phyloP scores from a whole-genome alignment of 176 grass and related monocot species.

The Aechmea fasciata region DNA sequence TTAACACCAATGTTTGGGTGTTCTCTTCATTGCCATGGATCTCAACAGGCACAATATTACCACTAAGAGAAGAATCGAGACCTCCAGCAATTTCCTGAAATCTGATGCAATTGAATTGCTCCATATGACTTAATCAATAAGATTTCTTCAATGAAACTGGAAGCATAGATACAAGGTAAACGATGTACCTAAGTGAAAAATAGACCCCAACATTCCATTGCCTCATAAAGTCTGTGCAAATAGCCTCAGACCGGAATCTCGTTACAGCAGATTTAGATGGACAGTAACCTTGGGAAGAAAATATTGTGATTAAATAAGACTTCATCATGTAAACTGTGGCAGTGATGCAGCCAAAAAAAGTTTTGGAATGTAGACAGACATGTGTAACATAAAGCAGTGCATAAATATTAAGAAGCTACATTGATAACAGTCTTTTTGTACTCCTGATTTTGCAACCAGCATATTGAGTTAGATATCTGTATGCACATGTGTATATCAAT shows the following conservation, averaged over 20 bases:
- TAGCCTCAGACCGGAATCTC: slow-evolving; percentile 66
- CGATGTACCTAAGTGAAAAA: slow-evolving; percentile 73
- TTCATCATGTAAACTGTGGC: not conserved
- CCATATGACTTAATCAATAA: slow-evolving; percentile 18
- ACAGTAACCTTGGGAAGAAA: slow-evolving; percentile 49
- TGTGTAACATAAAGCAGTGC: not conserved
- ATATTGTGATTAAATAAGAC: slow-evolving; percentile 7
- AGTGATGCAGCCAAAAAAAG: not conserved
- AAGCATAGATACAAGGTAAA: not conserved
- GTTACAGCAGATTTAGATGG: slow-evolving; percentile 52
- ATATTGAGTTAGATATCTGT: not conserved
- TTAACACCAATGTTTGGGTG: slow-evolving; percentile 38
- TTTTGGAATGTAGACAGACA: not conserved
- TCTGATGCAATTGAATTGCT: slow-evolving; percentile 40
- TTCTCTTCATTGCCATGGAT: slow-evolving; percentile 32
- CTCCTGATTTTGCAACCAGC: not conserved
- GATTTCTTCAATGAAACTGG: slow-evolving; percentile 1
- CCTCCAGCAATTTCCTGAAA: slow-evolving; percentile 99
- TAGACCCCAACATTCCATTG: slow-evolving; percentile 97
- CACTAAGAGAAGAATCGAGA: slow-evolving; percentile 66
- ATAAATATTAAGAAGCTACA: not conserved
- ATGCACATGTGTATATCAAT: not conserved
- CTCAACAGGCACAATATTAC: slow-evolving; percentile 43
- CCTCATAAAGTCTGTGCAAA: slow-evolving; percentile 68
- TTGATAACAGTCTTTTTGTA: not conserved